Evolutionary conservation across 2,329 filamentous ascomycete genomes (phyloP).

Genomic region (Endothia cerciana): DNA sequence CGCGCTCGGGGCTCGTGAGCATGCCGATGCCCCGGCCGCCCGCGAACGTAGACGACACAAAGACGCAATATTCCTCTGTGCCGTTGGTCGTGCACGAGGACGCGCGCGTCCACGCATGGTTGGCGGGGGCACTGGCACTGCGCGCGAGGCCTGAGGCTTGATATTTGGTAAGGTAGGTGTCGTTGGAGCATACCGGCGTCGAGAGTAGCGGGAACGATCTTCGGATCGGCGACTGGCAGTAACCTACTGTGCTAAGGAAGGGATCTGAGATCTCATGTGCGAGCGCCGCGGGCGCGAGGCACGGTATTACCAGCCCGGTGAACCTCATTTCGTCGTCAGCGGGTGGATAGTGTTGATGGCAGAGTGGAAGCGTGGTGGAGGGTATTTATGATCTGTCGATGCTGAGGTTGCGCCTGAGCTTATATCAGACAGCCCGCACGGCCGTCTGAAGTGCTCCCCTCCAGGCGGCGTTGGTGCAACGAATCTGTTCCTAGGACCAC

Average conservation of each 20-base stretch:
- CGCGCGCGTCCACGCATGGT: conserved; percentile 22
- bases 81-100: conserved; percentile 35
- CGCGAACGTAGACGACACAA: conserved; percentile 41
- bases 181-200: conserved; percentile 18
- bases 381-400: neutral
- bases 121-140: conserved; percentile 7
- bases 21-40: conserved; percentile 44
- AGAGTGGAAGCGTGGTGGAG: too few species aligned
- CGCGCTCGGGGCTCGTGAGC: conserved; percentile 41
- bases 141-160: conserved; percentile 3
- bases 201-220: conserved; percentile 19
- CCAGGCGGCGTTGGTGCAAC: too few species aligned
- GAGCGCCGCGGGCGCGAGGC: conserved; percentile 10
- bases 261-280: conserved; percentile 13
- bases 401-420: neutral
- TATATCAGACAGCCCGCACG: neutral
- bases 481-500: too few species aligned
- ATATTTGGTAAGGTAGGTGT: conserved; percentile 21
- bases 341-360: neutral
- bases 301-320: neutral
- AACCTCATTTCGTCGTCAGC: neutral
- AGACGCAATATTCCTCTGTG: conserved; percentile 40
- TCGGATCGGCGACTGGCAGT: conserved; percentile 20
- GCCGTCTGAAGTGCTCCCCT: neutral
- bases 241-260: conserved; percentile 5